A percentile compares a stretch with the other conserved stretches of the same genome.
Conservation (phyloP, 176 grass and related monocot genomes). For the Oryza brachyantha region DNA sequence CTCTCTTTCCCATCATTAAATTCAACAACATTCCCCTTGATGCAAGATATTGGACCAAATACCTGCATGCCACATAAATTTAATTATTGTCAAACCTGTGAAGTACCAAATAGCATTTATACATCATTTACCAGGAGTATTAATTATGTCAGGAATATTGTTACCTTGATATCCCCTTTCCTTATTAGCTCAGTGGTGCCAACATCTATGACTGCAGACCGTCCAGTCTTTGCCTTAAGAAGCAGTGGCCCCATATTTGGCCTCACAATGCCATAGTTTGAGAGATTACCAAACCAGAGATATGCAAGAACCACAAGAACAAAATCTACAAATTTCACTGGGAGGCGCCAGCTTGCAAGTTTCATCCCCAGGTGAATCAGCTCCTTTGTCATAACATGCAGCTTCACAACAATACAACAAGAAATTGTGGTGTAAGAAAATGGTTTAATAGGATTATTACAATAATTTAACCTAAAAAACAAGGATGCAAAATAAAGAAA, state of each 20-base stretch:
- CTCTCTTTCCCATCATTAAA: constrained; percentile 44
- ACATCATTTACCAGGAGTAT: neutral
- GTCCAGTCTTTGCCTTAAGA: constrained; percentile 49
- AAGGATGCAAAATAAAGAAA: neutral
- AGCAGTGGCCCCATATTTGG: constrained; percentile 46
- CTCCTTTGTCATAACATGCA: constrained; percentile 58
- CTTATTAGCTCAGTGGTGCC: constrained; percentile 58
- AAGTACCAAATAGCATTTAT: neutral
- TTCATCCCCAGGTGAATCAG: constrained; percentile 58
- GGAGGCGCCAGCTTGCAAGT: constrained; percentile 31
- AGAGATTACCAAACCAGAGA: constrained; percentile 46
- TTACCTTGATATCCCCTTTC: constrained; percentile 50
- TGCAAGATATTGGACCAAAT: constrained; percentile 26
- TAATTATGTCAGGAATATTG: neutral
- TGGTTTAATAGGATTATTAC: neutral
- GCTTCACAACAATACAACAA: constrained; percentile 26
- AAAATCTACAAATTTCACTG: constrained; percentile 38
- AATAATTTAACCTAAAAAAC: neutral
- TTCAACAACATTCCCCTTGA: constrained; percentile 36
- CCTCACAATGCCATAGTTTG: constrained; percentile 56
- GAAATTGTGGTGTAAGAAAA: neutral
- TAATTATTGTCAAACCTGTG: neutral
- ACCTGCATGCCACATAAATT: constrained; percentile 27
- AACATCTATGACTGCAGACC: constrained; percentile 61
- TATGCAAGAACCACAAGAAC: constrained; percentile 41